Percentiles rank a stretch among this genome's conserved stretches.
These are phyloP conservation scores for Picea glauca DNA, from an alignment of 75 land plant species.

Conservation along the genomic window DNA sequence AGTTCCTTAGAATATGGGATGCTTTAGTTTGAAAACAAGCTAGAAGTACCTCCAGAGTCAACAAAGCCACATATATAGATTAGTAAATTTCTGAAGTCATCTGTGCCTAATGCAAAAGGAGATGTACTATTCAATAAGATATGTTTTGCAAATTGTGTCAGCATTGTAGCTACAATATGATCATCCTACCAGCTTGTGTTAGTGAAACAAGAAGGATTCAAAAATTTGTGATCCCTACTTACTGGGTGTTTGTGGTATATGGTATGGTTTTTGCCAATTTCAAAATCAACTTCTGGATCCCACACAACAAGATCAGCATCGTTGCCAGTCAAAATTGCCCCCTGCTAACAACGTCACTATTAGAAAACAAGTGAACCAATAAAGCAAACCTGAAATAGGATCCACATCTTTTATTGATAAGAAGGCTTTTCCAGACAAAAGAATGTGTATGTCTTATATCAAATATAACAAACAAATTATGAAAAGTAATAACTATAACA, in stretches of 20 bases:
- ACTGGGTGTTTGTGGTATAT: slow-evolving; percentile 79
- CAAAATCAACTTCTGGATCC: slow-evolving; percentile 87
- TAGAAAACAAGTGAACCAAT: not conserved
- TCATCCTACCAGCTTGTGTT: not conserved
- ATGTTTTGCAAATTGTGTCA: not conserved
- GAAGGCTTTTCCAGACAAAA: not conserved
- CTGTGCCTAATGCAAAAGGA: not conserved
- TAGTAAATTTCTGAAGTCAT: not conserved
- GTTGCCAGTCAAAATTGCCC: slow-evolving; percentile 68
- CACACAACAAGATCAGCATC: slow-evolving; percentile 96
- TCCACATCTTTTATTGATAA: slow-evolving; percentile 1
- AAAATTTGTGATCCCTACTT: not conserved
- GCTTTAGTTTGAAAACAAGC: too few relatives aligned
- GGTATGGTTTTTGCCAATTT: slow-evolving; percentile 46
- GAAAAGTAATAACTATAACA: too few relatives aligned
- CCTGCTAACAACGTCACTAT: slow-evolving; percentile 28
- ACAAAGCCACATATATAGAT: not conserved
- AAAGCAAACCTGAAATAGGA: not conserved
- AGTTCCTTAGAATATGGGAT: too few relatives aligned
- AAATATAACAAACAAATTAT: not conserved
- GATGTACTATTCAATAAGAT: not conserved
- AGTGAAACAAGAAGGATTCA: not conserved
- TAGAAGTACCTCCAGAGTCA: not conserved
- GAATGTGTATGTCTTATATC: not conserved
- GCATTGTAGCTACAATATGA: not conserved